These are phyloP conservation scores for Fragaria iinumae DNA, from an alignment of 306 rosid genomes.

Conservation along the genomic window DNA sequence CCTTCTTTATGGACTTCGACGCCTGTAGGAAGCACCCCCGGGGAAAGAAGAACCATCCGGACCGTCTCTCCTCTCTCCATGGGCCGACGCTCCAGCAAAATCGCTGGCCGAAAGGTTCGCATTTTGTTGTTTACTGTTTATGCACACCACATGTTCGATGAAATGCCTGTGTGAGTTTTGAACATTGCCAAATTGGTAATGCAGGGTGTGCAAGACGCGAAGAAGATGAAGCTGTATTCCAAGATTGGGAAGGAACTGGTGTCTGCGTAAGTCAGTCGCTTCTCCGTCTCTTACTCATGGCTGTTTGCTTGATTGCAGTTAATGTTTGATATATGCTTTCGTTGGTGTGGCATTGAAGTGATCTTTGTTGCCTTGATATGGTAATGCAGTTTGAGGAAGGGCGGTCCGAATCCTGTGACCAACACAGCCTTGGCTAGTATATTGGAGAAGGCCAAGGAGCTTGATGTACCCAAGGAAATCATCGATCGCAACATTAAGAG, in stretches of 20 bases:
- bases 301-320: not conserved
- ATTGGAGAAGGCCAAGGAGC: conserved; percentile 88
- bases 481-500: conserved; percentile 82
- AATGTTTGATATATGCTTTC: not conserved
- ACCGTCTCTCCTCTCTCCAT: conserved; percentile 62
- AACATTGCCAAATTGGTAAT: not conserved
- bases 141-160: conserved; percentile 47
- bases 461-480: conserved; percentile 88
- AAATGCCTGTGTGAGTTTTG: conserved; percentile 25
- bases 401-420: conserved; percentile 73
- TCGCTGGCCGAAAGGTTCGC: conserved; percentile 88
- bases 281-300: not conserved
- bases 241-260: conserved; percentile 91
- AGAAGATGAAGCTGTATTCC: conserved; percentile 73
- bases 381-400: conserved; percentile 63
- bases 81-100: conserved; percentile 95
- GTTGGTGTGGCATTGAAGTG: not conserved
- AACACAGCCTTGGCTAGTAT: conserved; percentile 70
- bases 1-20: conserved; percentile 25
- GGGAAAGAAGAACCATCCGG: conserved; percentile 53
- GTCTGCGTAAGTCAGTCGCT: conserved; percentile 67
- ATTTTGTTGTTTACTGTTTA: not conserved
- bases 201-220: conserved; percentile 72
- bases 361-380: conserved; percentile 18
- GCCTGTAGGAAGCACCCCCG: conserved; percentile 12